Evolutionary conservation across 192 early-diverging fungal genomes (phyloP), one percentile per base, ranked within the genome.

Genomic region (Polychytrium aggregatum): DNA sequence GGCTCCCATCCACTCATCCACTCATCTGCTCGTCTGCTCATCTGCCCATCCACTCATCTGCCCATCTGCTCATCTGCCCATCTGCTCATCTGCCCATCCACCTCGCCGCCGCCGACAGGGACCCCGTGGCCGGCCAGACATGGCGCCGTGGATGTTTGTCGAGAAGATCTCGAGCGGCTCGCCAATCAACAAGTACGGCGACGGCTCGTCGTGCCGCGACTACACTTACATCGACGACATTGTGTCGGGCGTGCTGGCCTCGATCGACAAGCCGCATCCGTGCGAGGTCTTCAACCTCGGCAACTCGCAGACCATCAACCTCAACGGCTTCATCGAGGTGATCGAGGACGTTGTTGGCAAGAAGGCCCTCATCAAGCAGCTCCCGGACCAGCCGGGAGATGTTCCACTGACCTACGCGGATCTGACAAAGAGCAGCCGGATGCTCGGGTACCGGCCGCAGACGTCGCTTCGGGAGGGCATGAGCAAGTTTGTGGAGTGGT

Each of bases 191-290:
- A 20, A 44, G 41, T 53, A 44, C 29, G 51, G 51, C 28, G 51
- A 53, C 41, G 51, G 51, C 30, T 44, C 41, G 4, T 53, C 51
- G n/a, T 53, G 25, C 30, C 39, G 51, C 16, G 51, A 53, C 51
- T 53, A 53, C 41, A 53, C 51, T 26, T 53, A 44, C 41, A 53
- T 53, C 25, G 41, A 44, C 51, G 51, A 53, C 51, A 53, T 53
- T 25, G 51, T 53, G 4, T 16, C 41, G 26, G 51, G 51, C 41
- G 28, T 53, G 21, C 3, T 44, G 9, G 51, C 51, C 9, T 3
- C 51, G n/a, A 5, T 53, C 31, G 41, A 30, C 28, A 2, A 16
- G 13, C 51, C 51, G 18, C 7, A 5, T 4, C 51, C n/a, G 33
- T n/a, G 4, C 5, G 51, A 20, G 21, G 51, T 53, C 6, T 53